Percentiles rank a stretch among this genome's conserved stretches.
Evolutionary conservation across 495 filamentous ascomycete species (phyloP).

Genomic region (Talaromyces liani): DNA sequence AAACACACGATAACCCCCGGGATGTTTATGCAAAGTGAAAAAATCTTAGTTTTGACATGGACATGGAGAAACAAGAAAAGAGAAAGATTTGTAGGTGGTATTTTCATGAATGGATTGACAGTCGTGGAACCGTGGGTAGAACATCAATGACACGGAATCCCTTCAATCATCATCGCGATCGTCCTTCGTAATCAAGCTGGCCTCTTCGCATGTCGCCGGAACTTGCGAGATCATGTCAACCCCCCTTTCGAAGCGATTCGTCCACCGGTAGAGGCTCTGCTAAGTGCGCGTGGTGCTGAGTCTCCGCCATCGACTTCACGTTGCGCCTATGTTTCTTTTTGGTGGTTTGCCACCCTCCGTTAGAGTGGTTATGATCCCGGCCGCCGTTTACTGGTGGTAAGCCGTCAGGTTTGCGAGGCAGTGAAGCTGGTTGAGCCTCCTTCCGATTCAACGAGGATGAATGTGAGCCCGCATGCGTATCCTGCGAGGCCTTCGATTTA

Average conservation of each 20-base stretch:
- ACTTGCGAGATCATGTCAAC: constrained; percentile 17
- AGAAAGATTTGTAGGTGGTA: neutral
- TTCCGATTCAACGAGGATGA: constrained; percentile 19
- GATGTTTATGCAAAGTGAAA: neutral
- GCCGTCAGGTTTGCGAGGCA: constrained; percentile 29
- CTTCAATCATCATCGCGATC: neutral
- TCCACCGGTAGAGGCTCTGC: constrained; percentile 40
- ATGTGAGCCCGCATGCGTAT: constrained; percentile 18
- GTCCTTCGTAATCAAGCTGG: neutral
- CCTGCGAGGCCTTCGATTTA: constrained; percentile 27
- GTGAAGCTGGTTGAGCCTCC: constrained; percentile 22
- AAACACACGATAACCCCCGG: neutral
- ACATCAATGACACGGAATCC: neutral
- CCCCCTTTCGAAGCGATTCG: constrained; percentile 43
- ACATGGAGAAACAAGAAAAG: neutral
- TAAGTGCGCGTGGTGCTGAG: constrained; percentile 21
- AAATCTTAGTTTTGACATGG: neutral
- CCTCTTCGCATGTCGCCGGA: neutral
- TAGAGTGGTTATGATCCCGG: constrained; percentile 22
- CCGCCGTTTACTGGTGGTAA: constrained; percentile 10
- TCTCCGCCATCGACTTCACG: constrained; percentile 26
- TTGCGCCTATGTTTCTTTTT: constrained; percentile 41
- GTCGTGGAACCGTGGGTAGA: neutral
- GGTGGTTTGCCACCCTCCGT: constrained; percentile 40
- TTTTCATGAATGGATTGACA: neutral